These are phyloP conservation scores for Starmera caribaea DNA, from an alignment of 805 yeast genomes.

Conservation along the genomic window DNA sequence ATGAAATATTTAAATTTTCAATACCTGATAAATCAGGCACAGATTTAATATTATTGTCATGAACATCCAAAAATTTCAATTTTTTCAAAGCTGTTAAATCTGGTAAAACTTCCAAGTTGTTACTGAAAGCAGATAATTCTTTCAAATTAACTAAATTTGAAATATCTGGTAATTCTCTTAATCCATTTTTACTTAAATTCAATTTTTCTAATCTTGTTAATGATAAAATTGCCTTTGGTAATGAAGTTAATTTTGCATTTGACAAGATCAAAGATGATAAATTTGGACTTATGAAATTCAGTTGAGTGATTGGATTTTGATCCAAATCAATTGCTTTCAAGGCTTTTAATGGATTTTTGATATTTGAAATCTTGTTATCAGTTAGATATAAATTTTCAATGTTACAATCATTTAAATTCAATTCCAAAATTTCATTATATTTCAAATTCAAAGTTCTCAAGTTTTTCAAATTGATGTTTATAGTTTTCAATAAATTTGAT, in stretches of 20 bases:
- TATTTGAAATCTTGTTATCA: slow-evolving; percentile 65
- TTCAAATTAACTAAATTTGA: slow-evolving; percentile 48
- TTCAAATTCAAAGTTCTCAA: slow-evolving; percentile 70
- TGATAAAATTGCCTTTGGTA: slow-evolving; percentile 55
- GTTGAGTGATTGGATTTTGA: slow-evolving; percentile 74
- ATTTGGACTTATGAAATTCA: slow-evolving; percentile 43
- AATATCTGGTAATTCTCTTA: slow-evolving; percentile 70
- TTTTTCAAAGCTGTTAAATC: slow-evolving; percentile 47
- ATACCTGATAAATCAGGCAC: slow-evolving; percentile 36
- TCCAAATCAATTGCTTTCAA: slow-evolving; percentile 65
- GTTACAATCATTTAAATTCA: slow-evolving; percentile 35
- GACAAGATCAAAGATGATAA: slow-evolving; percentile 68
- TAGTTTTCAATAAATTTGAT: slow-evolving; percentile 47
- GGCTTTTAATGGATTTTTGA: slow-evolving; percentile 51
- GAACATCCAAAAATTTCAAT: slow-evolving; percentile 65
- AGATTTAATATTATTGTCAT: slow-evolving; percentile 69
- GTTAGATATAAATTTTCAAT: slow-evolving; percentile 67
- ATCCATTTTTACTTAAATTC: slow-evolving; percentile 71
- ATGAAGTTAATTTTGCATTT: slow-evolving; percentile 71
- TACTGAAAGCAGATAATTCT: slow-evolving; percentile 61
- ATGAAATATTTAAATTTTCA: slow-evolving; percentile 59
- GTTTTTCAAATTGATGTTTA: slow-evolving; percentile 34
- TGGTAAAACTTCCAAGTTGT: slow-evolving; percentile 68
- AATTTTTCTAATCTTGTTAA: slow-evolving; percentile 64
- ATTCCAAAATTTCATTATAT: slow-evolving; percentile 46